These are phyloP conservation scores for Hondaea fermentalgiana DNA, from an alignment of 108 stramenopile species.

Conservation along the genomic window DNA sequence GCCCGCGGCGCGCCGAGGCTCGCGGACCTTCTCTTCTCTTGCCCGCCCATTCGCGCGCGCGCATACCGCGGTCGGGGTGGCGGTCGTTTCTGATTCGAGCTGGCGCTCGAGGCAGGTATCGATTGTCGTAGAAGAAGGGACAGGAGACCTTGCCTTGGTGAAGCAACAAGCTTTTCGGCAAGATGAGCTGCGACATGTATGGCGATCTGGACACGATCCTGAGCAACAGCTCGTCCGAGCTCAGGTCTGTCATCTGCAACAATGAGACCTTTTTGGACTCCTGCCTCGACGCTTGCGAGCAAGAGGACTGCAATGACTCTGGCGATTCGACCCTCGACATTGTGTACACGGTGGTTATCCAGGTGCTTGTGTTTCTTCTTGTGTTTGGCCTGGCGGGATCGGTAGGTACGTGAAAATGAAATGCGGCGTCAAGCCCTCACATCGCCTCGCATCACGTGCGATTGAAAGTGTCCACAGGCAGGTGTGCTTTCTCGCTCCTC, in stretches of 20 bases:
- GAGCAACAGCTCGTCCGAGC: not conserved
- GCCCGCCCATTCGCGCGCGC: too few relatives aligned
- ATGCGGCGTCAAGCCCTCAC: not conserved
- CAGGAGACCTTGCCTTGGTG: too few relatives aligned
- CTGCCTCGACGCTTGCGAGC: conserved; percentile 4
- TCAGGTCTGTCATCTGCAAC: not conserved
- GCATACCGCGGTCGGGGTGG: too few relatives aligned
- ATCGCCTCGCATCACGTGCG: too few relatives aligned
- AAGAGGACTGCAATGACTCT: not conserved
- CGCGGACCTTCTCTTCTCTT: too few relatives aligned
- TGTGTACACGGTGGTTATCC: not conserved
- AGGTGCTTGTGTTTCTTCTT: conserved; percentile 63
- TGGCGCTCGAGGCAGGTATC: too few relatives aligned
- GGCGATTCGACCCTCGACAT: not conserved
- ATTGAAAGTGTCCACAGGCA: not conserved
- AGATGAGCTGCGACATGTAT: not conserved
- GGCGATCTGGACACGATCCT: not conserved
- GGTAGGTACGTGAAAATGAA: conserved; percentile 53
- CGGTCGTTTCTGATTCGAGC: too few relatives aligned
- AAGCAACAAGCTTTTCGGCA: not conserved
- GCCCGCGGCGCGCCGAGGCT: too few relatives aligned
- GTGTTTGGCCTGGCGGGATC: conserved; percentile 75
- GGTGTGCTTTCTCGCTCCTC: not conserved
- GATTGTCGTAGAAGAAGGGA: too few relatives aligned
- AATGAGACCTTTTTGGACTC: not conserved